Evolutionary conservation across 306 rosid species (phyloP), one percentile per base, ranked within the genome.

Genomic region (Pyrus bretschneideri): DNA sequence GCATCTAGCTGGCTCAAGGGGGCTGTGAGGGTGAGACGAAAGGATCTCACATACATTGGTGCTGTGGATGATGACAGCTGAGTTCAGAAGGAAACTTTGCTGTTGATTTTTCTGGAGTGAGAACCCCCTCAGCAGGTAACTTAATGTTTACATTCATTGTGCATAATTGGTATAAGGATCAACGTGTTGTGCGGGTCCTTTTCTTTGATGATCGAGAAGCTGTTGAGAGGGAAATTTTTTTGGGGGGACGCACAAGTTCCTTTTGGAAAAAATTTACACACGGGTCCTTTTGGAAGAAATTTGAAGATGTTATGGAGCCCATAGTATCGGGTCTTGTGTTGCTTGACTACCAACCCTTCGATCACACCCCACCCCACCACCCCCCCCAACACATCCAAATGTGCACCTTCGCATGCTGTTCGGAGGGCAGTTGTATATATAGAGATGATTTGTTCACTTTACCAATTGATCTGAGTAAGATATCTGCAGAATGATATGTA

Each of bases 1-100:
- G 99, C 97, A 19, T 79, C 90, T 21, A 81, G 91, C 88, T 95
- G 93, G 93, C 97, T 95, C 17, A 95, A 88, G 80, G 99, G 99
- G 73, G 85, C 97, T 21, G 83, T 95, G 33, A 88, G 99, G 83
- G 93, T 90, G 80, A 89, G 99, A 74, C 88, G 99, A 70, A 95
- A 88, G 19, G 99, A 92, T 85, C 93, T 95, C 61, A 90, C 97
- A 13, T 95, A 95, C 81, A 78, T 92, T 80, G 99, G 99, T 61
- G 83, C 91, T 1, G 84, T 90, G 78, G 99, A 95, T 52, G 99
- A 92, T 23, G 97, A 89, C 79, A 95, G 89, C 86, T 92, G 90
- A 95, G 82, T 69, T 72, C 68, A 31, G 31, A 64, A 68, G 74
- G 67, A 82, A 46, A 84, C 83, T 44, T 68, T 74, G 82, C 76